Base-by-base conservation (phyloP, 495 filamentous ascomycete genomes). In the Annulohypoxylon bovei region DNA sequence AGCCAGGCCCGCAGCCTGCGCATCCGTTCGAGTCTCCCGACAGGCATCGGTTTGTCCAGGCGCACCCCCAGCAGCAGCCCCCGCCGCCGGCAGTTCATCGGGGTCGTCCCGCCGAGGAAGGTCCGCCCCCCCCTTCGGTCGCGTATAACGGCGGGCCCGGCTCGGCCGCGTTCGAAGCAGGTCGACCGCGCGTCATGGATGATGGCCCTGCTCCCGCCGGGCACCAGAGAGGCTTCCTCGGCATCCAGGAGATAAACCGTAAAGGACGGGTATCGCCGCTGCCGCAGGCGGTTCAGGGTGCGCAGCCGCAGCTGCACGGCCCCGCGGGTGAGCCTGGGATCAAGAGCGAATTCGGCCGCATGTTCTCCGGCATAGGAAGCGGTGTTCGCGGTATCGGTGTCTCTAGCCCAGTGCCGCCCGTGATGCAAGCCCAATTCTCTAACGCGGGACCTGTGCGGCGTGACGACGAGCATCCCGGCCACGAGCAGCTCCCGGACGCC, bases 201-300 rank as follows among this genome's bases (percentile, higher is more conserved):
- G 91, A 90, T 58, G 86, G 89, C 39, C 84, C 89, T 40, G 62
- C 81, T 25, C 73, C 80, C 27, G 58, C 73, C 68, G 72, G 75
- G 12, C 81, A 82, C 20, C 84, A 82, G 56, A 76, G 86, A 44
- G 80, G 73, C 20, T 77, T 91, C 49, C 76, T 91, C 7, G 85
- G 80, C n/a, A 78, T 91, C 22, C 84, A 88, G 56, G 89, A 91
- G 62, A 85, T 87, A n/a, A 88, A 87, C 72, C 85, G 89, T 30
- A 86, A 86, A 61, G 90, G 89, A 0, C 84, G 89, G 12, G 74
- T 86, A 16, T 97, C 94, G 22, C 94, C 94, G 0, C 81, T 97
- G 14, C 94, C 94, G 5, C 94, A 97, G 79, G 93, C 94, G 8
- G 94, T 97, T 2, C 94, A 97, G 74, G 94, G 94, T 16, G 94